These are phyloP conservation scores for Buddleja alternifolia DNA, from an alignment of 257 asterid species.

Conservation along the genomic window DNA sequence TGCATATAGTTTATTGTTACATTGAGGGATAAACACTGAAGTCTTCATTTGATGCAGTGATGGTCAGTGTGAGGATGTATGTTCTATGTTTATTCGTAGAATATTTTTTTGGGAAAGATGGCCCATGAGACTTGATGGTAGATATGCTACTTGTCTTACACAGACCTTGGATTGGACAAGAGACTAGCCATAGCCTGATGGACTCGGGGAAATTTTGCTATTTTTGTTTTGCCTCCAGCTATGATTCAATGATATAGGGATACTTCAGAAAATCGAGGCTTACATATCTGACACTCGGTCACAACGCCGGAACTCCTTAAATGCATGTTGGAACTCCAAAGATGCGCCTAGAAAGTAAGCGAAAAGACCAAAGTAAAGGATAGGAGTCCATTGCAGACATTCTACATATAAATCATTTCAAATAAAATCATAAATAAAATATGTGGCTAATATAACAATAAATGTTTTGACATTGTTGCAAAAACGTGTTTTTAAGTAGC, in stretches of 20 bases:
- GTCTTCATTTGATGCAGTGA: no score
- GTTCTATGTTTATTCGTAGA: no score
- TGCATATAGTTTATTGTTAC: background rate
- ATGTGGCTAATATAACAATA: slow-evolving; percentile 7
- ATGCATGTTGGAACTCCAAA: slow-evolving; percentile 16
- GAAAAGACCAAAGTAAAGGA: background rate
- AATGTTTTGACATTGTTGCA: background rate
- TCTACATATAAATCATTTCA: background rate
- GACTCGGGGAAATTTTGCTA: background rate
- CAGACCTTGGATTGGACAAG: background rate
- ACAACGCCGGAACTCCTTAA: slow-evolving; percentile 3
- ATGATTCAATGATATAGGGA: slow-evolving; percentile 1
- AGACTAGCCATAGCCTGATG: background rate
- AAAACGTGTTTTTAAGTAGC: background rate
- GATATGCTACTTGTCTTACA: slow-evolving; percentile 6
- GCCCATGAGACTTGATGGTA: no score
- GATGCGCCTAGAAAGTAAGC: background rate
- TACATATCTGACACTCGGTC: background rate
- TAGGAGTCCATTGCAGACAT: background rate
- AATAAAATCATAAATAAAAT: slow-evolving; percentile 2
- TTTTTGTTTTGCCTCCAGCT: slow-evolving; percentile 1
- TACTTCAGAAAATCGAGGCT: slow-evolving; percentile 2
- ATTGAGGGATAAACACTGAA: background rate
- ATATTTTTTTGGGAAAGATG: no score
- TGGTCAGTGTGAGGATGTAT: no score